phyloP scores from a whole-genome alignment of 1,284 basidiomycete genomes.

The Crucibulum parvulum region DNA sequence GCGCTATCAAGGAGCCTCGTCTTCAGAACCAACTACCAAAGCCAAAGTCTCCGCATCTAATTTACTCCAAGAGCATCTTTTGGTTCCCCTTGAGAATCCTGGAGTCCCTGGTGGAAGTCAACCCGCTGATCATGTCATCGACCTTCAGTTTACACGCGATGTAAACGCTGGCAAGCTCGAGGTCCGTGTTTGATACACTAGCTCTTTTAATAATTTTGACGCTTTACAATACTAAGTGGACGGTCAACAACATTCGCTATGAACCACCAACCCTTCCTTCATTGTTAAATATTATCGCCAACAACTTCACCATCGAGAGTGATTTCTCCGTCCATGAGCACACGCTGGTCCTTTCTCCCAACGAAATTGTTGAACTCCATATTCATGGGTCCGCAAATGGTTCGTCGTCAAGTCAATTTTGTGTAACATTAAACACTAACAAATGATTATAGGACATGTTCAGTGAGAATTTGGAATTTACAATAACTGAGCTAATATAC shows the following conservation, averaged over 20 bases:
- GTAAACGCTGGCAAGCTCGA: slow-evolving; percentile 7
- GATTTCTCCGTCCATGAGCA: slow-evolving; percentile 36
- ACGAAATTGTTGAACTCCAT: slow-evolving; percentile 37
- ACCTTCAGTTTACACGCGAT: neutral
- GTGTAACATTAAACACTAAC: neutral
- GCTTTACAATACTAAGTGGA: slow-evolving; percentile 21
- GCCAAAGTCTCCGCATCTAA: slow-evolving; percentile 1
- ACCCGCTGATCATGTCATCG: slow-evolving; percentile 8
- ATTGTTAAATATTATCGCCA: slow-evolving; percentile 29
- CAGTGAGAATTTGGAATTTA: neutral
- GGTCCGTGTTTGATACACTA: neutral
- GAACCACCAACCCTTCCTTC: slow-evolving; percentile 29
- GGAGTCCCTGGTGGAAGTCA: slow-evolving; percentile 4
- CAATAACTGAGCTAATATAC: too few species aligned
- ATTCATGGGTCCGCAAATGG: slow-evolving; percentile 38
- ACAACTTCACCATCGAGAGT: slow-evolving; percentile 26
- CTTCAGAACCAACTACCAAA: slow-evolving; percentile 43
- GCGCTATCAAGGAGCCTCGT: slow-evolving; percentile 52
- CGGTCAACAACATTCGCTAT: slow-evolving; percentile 31
- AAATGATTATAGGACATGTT: neutral
- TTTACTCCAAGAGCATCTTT: slow-evolving; percentile 15
- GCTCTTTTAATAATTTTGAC: neutral
- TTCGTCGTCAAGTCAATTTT: neutral
- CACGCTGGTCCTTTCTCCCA: slow-evolving; percentile 28
- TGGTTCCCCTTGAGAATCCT: slow-evolving; percentile 13